Percentiles rank a stretch among this genome's conserved stretches.
Conservation (phyloP, 2,329 filamentous ascomycete genomes). For the Pseudogymnoascus sp. region DNA sequence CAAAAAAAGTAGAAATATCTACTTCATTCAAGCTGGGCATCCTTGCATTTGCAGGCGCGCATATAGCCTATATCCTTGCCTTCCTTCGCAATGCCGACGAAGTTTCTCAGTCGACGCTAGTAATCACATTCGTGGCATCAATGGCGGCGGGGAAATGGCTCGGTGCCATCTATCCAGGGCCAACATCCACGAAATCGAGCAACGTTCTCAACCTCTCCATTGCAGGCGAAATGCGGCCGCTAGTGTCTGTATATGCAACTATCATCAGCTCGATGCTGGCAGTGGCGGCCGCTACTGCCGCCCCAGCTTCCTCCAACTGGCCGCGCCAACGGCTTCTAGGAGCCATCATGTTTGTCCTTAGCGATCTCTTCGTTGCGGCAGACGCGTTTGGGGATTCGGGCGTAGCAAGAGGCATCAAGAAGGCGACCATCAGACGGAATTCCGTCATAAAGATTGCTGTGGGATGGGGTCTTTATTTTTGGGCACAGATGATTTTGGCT, state of each 20-base stretch:
- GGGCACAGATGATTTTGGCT: constrained; percentile 40
- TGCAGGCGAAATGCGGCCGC: constrained; percentile 20
- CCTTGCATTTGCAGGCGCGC: constrained; percentile 24
- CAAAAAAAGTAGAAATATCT: constrained; percentile 13
- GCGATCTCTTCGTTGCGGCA: constrained; percentile 27
- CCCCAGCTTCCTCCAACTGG: constrained; percentile 4
- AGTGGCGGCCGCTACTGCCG: constrained; percentile 19
- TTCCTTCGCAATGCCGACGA: constrained; percentile 19
- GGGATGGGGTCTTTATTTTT: constrained; percentile 41
- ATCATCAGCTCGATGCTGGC: constrained; percentile 26
- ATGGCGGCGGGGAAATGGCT: constrained; percentile 20
- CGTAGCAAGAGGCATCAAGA: not conserved
- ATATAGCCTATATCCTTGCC: constrained; percentile 25
- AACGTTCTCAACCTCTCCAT: constrained; percentile 23
- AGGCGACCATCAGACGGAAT: not conserved
- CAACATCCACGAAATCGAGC: not conserved
- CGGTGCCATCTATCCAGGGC: constrained; percentile 23
- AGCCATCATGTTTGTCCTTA: constrained; percentile 26
- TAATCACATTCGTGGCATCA: constrained; percentile 17
- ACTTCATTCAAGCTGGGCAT: constrained; percentile 25
- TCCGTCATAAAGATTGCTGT: constrained; percentile 49
- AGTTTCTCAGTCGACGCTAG: not conserved
- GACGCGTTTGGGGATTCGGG: constrained; percentile 20
- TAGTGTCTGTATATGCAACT: constrained; percentile 22
- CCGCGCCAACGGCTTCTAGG: constrained; percentile 21